These are phyloP conservation scores for Ilyonectria robusta DNA, from an alignment of 2,329 filamentous ascomycete species.

Conservation along the genomic window DNA sequence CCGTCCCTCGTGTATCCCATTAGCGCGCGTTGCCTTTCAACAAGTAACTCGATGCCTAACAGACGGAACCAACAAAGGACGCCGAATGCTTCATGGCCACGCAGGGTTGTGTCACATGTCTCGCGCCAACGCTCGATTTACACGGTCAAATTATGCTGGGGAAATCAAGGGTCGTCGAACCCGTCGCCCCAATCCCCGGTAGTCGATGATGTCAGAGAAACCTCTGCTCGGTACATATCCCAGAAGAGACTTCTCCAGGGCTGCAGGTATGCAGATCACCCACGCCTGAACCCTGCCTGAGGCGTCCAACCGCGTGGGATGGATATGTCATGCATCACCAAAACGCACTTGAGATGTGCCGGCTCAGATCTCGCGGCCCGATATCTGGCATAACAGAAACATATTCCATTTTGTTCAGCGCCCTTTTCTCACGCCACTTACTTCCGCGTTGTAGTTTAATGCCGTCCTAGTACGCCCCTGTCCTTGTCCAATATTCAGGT, in stretches of 20 bases:
- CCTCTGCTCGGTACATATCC: not conserved
- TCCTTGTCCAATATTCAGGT: slow-evolving; percentile 16
- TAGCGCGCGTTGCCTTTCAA: not conserved
- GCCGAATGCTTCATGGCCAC: not conserved
- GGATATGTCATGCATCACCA: slow-evolving; percentile 20
- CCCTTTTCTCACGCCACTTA: slow-evolving; percentile 16
- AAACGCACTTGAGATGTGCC: not conserved
- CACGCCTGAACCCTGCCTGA: slow-evolving; percentile 19
- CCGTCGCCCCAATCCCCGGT: not conserved
- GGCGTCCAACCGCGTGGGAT: slow-evolving; percentile 9
- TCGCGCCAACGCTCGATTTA: not conserved
- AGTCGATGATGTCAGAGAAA: not conserved
- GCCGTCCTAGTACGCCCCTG: slow-evolving; percentile 24
- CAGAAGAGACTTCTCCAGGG: slow-evolving; percentile 4
- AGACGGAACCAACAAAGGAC: not conserved
- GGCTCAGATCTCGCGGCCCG: not conserved
- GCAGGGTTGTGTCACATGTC: not conserved
- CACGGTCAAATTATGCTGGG: not conserved
- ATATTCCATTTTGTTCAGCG: slow-evolving; percentile 15
- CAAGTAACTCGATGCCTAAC: not conserved
- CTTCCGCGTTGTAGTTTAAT: slow-evolving; percentile 12
- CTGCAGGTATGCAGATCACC: slow-evolving; percentile 30
- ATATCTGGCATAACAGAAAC: not conserved
- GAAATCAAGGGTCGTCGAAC: not conserved
- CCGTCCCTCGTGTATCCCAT: not conserved